Percentiles rank a stretch among this genome's conserved stretches.
Evolutionary conservation across 352 stramenopile genomes (phyloP).

Genomic region (Thraustotheca clavata): DNA sequence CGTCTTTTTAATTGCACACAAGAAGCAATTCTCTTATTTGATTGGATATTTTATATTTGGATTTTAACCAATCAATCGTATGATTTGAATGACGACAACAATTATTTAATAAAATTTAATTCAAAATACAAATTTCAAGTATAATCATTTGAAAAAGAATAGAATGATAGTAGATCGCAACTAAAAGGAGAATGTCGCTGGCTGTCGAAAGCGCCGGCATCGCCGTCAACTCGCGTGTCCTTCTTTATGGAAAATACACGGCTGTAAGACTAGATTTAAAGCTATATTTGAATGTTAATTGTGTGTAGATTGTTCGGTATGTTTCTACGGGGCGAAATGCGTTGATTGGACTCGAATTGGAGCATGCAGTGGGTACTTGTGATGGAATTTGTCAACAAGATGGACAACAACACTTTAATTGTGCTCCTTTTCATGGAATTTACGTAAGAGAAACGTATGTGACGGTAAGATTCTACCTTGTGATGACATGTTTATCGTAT

Average conservation of each 20-base stretch:
- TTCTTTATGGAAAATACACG: conserved; percentile 73
- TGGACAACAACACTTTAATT: conserved; percentile 72
- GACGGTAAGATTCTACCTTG: neutral
- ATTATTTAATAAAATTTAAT: neutral
- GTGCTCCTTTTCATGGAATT: conserved; percentile 65
- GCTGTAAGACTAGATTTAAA: conserved; percentile 33
- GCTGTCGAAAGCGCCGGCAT: conserved; percentile 16
- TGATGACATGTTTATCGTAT: neutral
- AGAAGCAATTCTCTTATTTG: neutral
- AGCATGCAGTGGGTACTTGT: conserved; percentile 60
- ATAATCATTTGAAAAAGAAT: neutral
- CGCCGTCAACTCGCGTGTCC: conserved; percentile 38
- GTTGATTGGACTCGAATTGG: conserved; percentile 80
- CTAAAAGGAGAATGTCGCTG: neutral
- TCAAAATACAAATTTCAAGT: neutral
- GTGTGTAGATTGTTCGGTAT: conserved; percentile 50
- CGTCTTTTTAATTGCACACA: too few species aligned
- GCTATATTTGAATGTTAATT: conserved; percentile 8
- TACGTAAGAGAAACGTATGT: conserved; percentile 69
- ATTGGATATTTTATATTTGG: too few species aligned
- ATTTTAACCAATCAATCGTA: neutral
- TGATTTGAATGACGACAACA: neutral
- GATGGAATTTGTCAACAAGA: conserved; percentile 56
- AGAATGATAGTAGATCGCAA: neutral
- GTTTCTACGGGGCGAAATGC: conserved; percentile 37